Conservation (phyloP, 2,329 filamentous ascomycete species). For the Fragosphaeria purpurea region DNA sequence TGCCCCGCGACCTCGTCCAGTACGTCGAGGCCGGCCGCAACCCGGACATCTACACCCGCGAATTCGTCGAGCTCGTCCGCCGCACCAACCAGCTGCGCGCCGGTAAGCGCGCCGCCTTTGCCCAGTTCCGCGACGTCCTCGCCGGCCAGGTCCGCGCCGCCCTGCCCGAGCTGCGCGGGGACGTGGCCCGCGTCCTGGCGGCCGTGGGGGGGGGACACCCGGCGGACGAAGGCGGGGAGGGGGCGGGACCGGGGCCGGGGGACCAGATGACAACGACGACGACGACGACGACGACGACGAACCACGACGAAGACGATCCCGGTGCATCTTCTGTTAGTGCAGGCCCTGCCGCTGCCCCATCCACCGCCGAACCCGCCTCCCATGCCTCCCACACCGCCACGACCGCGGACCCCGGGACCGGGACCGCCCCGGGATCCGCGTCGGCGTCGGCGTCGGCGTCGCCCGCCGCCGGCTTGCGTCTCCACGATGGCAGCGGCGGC, state of each 20-base stretch:
- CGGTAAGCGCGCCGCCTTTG: conserved; percentile 55
- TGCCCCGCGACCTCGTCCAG: conserved; percentile 53
- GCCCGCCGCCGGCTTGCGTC: background rate
- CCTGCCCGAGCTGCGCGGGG: conserved; percentile 48
- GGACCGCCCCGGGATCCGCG: background rate
- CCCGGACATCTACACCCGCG: conserved; percentile 64
- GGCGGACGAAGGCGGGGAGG: background rate
- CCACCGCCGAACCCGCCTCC: no score
- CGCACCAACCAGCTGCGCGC: conserved; percentile 57
- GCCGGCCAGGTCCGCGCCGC: conserved; percentile 47
- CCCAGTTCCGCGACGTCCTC: conserved; percentile 49
- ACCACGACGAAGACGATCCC: background rate
- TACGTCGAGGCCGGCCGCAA: conserved; percentile 65
- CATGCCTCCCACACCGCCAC: no score
- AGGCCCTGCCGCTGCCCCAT: background rate
- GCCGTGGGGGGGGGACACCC: conserved; percentile 23
- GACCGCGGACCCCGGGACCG: background rate
- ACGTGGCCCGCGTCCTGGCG: conserved; percentile 41
- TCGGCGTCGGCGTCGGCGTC: conserved; percentile 4
- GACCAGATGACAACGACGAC: background rate
- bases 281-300: background rate
- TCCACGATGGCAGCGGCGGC: background rate
- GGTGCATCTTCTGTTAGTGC: background rate
- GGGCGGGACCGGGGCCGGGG: conserved; percentile 17
- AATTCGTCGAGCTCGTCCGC: conserved; percentile 60